phyloP scores from a whole-genome alignment of 345 rosid species.

The Punica granatum region DNA sequence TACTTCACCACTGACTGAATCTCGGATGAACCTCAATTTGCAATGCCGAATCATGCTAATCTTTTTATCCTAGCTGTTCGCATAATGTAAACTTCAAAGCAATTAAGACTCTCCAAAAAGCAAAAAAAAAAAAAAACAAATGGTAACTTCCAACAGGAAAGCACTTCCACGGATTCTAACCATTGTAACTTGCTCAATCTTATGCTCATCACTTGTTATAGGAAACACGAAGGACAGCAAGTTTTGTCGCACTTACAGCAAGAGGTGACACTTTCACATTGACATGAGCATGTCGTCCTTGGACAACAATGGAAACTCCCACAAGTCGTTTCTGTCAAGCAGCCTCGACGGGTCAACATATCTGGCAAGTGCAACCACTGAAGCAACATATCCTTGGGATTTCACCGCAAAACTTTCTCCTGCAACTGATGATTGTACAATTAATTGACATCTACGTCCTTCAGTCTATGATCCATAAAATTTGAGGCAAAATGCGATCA shows the following conservation, averaged over 20 bases:
- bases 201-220: neutral
- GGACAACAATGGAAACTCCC: constrained; percentile 8
- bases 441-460: neutral
- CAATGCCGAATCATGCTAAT: no score
- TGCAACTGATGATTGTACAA: neutral
- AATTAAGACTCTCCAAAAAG: no score
- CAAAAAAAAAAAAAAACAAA: no score
- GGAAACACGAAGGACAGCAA: constrained; percentile 14
- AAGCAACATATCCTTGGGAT: constrained; percentile 19
- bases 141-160: no score
- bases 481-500: neutral
- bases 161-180: no score
- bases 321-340: neutral
- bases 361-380: constrained; percentile 11
- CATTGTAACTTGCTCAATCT: no score
- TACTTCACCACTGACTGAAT: no score
- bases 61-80: no score
- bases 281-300: constrained; percentile 1
- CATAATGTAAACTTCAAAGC: no score
- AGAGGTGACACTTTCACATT: neutral
- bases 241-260: constrained; percentile 10
- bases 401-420: constrained; percentile 14
- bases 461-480: neutral
- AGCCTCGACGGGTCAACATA: neutral
- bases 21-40: no score